These are phyloP conservation scores for Globisporangium canariense DNA, from an alignment of 352 stramenopile species.

Conservation along the genomic window DNA sequence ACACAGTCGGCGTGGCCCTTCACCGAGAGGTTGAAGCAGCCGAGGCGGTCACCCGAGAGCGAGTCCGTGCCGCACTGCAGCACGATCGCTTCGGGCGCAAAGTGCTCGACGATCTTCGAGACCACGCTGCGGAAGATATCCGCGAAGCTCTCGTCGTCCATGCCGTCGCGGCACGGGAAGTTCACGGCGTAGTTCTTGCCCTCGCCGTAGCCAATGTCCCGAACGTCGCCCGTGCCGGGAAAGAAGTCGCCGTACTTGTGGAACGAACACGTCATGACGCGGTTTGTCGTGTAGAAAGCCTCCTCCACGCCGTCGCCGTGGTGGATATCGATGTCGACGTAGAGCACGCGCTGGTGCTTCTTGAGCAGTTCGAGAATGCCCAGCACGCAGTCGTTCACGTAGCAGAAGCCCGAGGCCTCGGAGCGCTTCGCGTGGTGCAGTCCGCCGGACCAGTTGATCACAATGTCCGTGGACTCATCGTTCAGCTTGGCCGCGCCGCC, in stretches of 20 bases:
- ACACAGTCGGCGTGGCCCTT: constrained; percentile 97
- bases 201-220: constrained; percentile 82
- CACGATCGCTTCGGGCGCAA: constrained; percentile 94
- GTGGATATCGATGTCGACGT: constrained; percentile 99
- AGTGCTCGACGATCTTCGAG: constrained; percentile 96
- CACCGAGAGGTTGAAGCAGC: constrained; percentile 98
- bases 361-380: constrained; percentile 99
- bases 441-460: constrained; percentile 99
- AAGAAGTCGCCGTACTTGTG: constrained; percentile 99
- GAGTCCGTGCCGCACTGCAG: constrained; percentile 98
- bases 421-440: constrained; percentile 99
- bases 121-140: constrained; percentile 91
- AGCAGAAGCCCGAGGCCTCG: constrained; percentile 99
- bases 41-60: constrained; percentile 95
- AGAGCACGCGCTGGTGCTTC: constrained; percentile 95
- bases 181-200: constrained; percentile 99
- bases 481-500: constrained; percentile 96
- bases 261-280: constrained; percentile 98
- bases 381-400: constrained; percentile 99
- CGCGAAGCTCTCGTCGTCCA: constrained; percentile 97
- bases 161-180: constrained; percentile 97
- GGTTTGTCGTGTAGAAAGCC: constrained; percentile 99
- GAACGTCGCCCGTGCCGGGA: constrained; percentile 91
- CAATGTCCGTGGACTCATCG: constrained; percentile 93
- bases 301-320: constrained; percentile 99